Conservation (phyloP, 106 monocot genomes). For the Triglochin maritima region DNA sequence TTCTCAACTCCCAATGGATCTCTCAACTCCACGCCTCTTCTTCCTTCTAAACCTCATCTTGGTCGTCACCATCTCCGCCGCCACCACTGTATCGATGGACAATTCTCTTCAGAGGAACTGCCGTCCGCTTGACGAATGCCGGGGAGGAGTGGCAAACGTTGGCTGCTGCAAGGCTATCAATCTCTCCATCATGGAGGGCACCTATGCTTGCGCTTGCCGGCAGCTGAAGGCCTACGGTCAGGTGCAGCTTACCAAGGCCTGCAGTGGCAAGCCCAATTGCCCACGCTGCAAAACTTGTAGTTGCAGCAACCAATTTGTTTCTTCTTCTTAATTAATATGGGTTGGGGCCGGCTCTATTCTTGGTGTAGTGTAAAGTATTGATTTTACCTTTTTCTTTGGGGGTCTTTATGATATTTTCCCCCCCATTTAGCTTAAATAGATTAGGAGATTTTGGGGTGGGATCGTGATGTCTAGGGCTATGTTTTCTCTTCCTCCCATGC, state of each 20-base stretch:
- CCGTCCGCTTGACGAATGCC: background rate
- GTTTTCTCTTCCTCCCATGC: too few relatives aligned
- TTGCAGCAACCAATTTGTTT: background rate
- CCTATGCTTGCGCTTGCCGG: conserved; percentile 3
- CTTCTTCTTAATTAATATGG: too few relatives aligned
- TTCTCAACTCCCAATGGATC: too few relatives aligned
- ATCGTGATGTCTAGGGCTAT: too few relatives aligned
- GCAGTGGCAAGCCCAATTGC: background rate
- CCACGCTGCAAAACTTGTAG: conserved; percentile 2
- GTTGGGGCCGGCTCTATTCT: too few relatives aligned
- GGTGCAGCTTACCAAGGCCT: background rate
- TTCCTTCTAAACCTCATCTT: background rate
- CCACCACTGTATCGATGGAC: background rate
- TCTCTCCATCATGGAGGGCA: background rate
- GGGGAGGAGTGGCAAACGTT: conserved; percentile 5
- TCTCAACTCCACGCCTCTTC: background rate
- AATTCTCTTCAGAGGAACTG: background rate
- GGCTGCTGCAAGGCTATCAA: conserved; percentile 9
- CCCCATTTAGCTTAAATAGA: too few relatives aligned
- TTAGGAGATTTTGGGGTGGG: too few relatives aligned
- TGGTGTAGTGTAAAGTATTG: too few relatives aligned
- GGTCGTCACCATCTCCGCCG: background rate
- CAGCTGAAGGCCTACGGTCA: background rate
- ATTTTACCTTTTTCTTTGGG: too few relatives aligned
- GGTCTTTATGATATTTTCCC: too few relatives aligned